Percentiles rank a stretch among this genome's conserved stretches.
These are phyloP conservation scores for Chrysanthemum makinoi DNA, from an alignment of 129 eudicot genomes.

Conservation along the genomic window DNA sequence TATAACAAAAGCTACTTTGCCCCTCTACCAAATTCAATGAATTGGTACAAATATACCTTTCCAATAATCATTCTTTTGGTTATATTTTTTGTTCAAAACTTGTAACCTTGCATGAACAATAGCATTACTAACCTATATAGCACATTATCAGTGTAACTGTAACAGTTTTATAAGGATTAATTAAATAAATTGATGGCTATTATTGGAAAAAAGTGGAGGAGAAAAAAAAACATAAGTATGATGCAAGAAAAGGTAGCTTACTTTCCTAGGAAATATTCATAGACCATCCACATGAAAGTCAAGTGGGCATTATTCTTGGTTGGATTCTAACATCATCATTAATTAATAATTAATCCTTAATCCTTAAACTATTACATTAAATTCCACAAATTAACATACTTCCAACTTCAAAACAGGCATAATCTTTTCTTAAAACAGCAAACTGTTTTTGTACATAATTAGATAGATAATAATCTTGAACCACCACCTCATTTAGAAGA, in stretches of 20 bases:
- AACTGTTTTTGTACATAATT: constrained; percentile 46
- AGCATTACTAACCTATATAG: too few species aligned
- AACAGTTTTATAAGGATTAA: constrained; percentile 16
- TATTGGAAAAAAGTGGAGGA: neutral
- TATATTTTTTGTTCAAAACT: too few species aligned
- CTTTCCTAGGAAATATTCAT: constrained; percentile 38
- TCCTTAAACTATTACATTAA: constrained; percentile 25
- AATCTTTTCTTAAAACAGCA: constrained; percentile 36
- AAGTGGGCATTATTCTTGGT: constrained; percentile 64
- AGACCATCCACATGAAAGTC: constrained; percentile 45
- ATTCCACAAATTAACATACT: constrained; percentile 20
- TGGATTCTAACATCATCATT: constrained; percentile 47
- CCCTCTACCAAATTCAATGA: neutral
- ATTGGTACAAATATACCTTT: too few species aligned
- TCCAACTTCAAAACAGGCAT: constrained; percentile 11
- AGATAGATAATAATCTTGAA: constrained; percentile 9
- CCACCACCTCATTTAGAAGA: constrained; percentile 21
- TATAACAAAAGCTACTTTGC: neutral
- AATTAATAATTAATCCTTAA: constrained; percentile 9
- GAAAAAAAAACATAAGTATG: constrained; percentile 25
- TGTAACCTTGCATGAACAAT: too few species aligned
- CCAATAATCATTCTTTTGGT: too few species aligned
- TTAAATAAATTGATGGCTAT: constrained; percentile 10
- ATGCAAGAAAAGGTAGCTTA: constrained; percentile 35
- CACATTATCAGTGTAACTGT: neutral